Evolutionary conservation across 2,329 filamentous ascomycete species (phyloP).

Genomic region (Colletotrichum camelliae): DNA sequence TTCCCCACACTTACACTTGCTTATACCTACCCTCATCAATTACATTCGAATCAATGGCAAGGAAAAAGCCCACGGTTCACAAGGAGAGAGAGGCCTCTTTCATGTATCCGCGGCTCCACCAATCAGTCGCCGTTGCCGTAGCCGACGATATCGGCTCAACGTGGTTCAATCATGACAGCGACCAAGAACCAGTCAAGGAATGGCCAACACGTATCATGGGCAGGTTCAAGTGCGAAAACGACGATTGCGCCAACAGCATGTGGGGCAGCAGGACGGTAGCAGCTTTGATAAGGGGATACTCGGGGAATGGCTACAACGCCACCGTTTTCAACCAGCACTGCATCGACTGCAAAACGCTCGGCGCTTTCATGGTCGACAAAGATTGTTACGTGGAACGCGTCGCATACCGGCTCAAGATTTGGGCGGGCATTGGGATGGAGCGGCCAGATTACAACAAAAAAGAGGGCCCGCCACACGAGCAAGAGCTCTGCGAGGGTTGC

Average conservation of each 20-base stretch:
- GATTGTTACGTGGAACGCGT: slow-evolving; percentile 38
- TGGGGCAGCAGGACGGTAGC: slow-evolving; percentile 40
- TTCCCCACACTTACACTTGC: not conserved
- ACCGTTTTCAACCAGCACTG: slow-evolving; percentile 43
- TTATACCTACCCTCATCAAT: not conserved
- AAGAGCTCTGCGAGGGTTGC: slow-evolving; percentile 39
- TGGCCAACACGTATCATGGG: slow-evolving; percentile 38
- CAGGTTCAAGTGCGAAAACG: slow-evolving; percentile 34
- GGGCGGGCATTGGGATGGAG: slow-evolving; percentile 32
- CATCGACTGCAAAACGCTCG: slow-evolving; percentile 31
- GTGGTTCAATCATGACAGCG: slow-evolving; percentile 29
- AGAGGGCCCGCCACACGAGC: slow-evolving; percentile 28
- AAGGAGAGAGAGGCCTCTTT: not conserved
- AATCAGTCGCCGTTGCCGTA: slow-evolving; percentile 9
- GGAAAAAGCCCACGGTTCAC: not conserved
- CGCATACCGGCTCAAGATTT: slow-evolving; percentile 40
- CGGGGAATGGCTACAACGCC: slow-evolving; percentile 35
- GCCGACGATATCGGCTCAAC: not conserved
- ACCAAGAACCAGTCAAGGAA: slow-evolving; percentile 8
- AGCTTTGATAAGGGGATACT: slow-evolving; percentile 38
- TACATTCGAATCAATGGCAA: not conserved
- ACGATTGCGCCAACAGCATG: slow-evolving; percentile 17
- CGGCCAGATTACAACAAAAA: not conserved
- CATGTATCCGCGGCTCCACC: not conserved
- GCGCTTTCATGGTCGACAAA: slow-evolving; percentile 30